Conservation (phyloP, 1,139 yeast species). For the Geotrichum candidum region DNA sequence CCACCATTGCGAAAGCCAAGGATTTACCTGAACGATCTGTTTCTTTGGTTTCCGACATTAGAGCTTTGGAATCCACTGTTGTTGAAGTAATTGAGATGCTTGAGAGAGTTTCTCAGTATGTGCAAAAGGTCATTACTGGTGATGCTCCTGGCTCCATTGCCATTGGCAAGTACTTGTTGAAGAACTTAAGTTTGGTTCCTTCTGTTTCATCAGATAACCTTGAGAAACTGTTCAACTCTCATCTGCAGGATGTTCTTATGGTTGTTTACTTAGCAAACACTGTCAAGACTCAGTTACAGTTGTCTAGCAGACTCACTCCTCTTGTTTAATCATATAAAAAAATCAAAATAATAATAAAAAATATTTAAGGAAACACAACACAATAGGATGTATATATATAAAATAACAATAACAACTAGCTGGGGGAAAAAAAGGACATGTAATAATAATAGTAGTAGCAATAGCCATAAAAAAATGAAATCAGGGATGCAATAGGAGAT, state of each 20-base stretch:
- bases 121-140: constrained; percentile 43
- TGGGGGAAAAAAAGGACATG: neutral
- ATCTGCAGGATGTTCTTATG: constrained; percentile 77
- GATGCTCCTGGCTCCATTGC: constrained; percentile 41
- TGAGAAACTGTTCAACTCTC: constrained; percentile 59
- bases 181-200: constrained; percentile 58
- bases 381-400: neutral
- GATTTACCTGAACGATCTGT: constrained; percentile 36
- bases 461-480: neutral
- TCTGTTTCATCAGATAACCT: constrained; percentile 54
- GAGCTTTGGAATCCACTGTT: constrained; percentile 51
- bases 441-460: neutral
- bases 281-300: constrained; percentile 77
- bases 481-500: neutral
- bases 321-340: constrained; percentile 30
- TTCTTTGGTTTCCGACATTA: constrained; percentile 40
- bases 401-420: neutral
- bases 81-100: constrained; percentile 52
- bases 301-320: constrained; percentile 69
- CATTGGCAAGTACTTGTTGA: constrained; percentile 63
- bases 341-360: neutral
- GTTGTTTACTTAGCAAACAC: constrained; percentile 80
- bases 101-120: constrained; percentile 48
- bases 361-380: neutral
- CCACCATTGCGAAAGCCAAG: constrained; percentile 34